Conservation (phyloP, 2,329 filamentous ascomycete species). For the Emergomyces orientalis region DNA sequence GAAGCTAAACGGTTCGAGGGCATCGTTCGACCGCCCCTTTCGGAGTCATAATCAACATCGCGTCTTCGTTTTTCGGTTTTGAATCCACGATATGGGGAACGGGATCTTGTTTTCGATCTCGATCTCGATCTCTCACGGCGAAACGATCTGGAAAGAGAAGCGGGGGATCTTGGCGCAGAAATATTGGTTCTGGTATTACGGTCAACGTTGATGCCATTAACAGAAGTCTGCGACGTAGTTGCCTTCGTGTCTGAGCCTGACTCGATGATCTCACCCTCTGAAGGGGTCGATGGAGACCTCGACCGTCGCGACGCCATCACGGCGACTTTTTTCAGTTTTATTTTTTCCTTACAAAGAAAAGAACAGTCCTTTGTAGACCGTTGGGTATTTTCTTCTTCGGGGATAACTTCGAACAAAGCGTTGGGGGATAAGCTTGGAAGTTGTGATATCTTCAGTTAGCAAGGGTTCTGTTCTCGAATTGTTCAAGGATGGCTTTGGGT, state of each 20-base stretch:
- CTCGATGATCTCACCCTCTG: constrained; percentile 81
- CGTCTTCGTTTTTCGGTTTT: constrained; percentile 36
- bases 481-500: constrained; percentile 13
- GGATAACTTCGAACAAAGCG: constrained; percentile 7
- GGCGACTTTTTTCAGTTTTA: constrained; percentile 12
- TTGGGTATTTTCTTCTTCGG: neutral
- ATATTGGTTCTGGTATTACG: constrained; percentile 70
- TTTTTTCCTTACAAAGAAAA: neutral
- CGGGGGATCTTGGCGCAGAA: constrained; percentile 40
- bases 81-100: constrained; percentile 34
- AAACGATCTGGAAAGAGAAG: constrained; percentile 50
- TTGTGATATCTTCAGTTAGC: constrained; percentile 28
- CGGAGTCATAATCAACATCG: constrained; percentile 31
- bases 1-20: constrained; percentile 25
- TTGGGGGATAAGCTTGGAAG: constrained; percentile 13
- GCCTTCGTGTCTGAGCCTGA: constrained; percentile 66
- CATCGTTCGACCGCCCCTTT: constrained; percentile 26
- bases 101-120: constrained; percentile 21
- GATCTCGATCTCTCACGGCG: constrained; percentile 49
- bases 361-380: neutral
- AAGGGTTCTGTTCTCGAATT: constrained; percentile 13
- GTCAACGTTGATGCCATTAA: constrained; percentile 81
- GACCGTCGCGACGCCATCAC: constrained; percentile 42
- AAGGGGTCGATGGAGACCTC: constrained; percentile 55
- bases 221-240: constrained; percentile 68